A percentile compares a stretch with the other conserved stretches of the same genome.
These are phyloP conservation scores for Ogataea hybrid DNA, from an alignment of 1,139 yeast species.

Conservation along the genomic window DNA sequence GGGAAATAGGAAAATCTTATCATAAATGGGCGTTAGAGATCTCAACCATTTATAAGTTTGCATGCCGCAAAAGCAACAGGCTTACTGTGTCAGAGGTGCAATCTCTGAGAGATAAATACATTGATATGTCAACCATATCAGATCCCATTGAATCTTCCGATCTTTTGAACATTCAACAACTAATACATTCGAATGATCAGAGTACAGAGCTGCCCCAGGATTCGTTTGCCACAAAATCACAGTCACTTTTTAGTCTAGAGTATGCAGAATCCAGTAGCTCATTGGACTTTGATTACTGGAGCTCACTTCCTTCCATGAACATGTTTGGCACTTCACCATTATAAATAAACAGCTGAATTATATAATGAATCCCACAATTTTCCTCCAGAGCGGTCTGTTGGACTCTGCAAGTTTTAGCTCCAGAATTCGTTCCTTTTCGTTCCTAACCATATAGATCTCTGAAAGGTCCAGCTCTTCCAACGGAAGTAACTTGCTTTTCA, in stretches of 20 bases:
- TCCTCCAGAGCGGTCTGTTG: neutral
- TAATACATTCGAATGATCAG: neutral
- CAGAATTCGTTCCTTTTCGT: neutral
- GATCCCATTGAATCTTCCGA: neutral
- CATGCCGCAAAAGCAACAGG: neutral
- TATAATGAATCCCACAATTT: neutral
- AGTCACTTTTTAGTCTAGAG: neutral
- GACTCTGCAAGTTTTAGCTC: neutral
- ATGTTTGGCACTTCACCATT: neutral
- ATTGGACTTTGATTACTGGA: neutral
- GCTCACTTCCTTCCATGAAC: neutral
- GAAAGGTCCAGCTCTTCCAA: neutral
- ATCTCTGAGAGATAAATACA: neutral
- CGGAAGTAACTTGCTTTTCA: neutral
- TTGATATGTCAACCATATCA: neutral
- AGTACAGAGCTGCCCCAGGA: neutral
- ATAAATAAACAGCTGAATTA: neutral
- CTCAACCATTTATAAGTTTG: neutral
- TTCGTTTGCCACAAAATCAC: neutral
- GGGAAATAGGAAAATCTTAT: conserved; percentile 11
- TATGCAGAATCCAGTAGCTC: neutral
- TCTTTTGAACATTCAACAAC: neutral
- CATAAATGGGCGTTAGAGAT: neutral
- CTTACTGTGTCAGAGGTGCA: neutral
- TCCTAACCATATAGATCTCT: neutral